Base-by-base conservation (phyloP, 176 grass and related monocot genomes). In the Chloris gayana region DNA sequence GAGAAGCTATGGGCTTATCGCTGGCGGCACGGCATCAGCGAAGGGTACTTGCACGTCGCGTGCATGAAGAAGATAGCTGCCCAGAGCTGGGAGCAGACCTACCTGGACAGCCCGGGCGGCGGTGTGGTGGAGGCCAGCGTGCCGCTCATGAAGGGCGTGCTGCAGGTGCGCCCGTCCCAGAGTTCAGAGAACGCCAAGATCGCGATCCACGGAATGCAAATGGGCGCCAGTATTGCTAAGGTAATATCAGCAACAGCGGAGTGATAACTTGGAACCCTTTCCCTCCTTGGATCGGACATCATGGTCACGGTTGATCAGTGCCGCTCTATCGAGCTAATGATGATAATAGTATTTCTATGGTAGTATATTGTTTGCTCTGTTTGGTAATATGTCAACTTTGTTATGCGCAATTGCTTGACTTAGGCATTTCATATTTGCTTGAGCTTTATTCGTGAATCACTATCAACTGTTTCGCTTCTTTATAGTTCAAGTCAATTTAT, bases 31-130 rank as follows among this genome's bases (percentile, higher is more conserved):
- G 24, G 5, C 37, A 9, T 38, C 57, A 9, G 4, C 4, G 14
- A 45, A 1, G 57, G 38, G 17, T 76, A 76, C 38, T 37, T 76
- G 15, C 74, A 76, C 25, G 37, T 76, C 13, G 57, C 38, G 57
- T 76, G 74, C 57, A 45, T 76, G 57, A 76, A 76, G 37, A 76
- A 19, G 74, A 30, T 63, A 3, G 74, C 74, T 0, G 39, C 38
- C 12, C 57, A 45, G 37, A 44, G 74, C 24, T 76, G 74, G 74
- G 57, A 76, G 25, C 15, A 63, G 39, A 17, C 57, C 2, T 62
- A 63, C 37, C 24, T 1, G 37, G 56, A 44, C 44, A 29, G 41
- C 6, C n/a, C 15, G 12, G 15, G 8, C 35, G 37, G 57, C 37
- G n/a, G 24, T 9, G 2, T 76, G 24, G 15, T 75, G 15, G 57